phyloP scores from a whole-genome alignment of 768 basidiomycete genomes.

The Macrocybe gigantea region DNA sequence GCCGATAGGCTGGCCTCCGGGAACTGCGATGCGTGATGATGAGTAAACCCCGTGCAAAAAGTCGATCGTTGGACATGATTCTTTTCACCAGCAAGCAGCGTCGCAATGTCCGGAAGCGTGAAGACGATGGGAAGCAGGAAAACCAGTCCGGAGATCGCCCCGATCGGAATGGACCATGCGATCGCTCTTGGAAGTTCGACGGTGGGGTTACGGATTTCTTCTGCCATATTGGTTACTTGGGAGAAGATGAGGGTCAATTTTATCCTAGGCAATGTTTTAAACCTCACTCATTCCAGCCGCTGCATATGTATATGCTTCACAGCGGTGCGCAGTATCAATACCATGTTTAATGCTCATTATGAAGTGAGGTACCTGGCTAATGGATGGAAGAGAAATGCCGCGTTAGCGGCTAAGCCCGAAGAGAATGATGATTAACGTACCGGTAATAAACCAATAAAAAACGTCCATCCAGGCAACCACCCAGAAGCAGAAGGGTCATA shows the following conservation, averaged over 20 bases:
- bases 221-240: constrained; percentile 58
- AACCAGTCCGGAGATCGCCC: constrained; percentile 42
- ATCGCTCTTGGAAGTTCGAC: constrained; percentile 51
- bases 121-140: constrained; percentile 62
- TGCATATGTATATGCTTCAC: constrained; percentile 44
- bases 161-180: constrained; percentile 47
- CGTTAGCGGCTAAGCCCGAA: constrained; percentile 1
- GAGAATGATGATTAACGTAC: constrained; percentile 23
- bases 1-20: constrained; percentile 58
- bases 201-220: constrained; percentile 58
- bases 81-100: constrained; percentile 42
- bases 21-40: constrained; percentile 26
- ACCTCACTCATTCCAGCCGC: constrained; percentile 57
- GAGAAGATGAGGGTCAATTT: not conserved
- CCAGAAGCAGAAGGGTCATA: constrained; percentile 62
- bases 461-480: constrained; percentile 64
- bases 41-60: not conserved
- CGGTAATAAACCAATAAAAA: constrained; percentile 59
- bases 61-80: not conserved
- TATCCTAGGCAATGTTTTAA: not conserved
- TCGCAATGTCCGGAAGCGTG: constrained; percentile 52
- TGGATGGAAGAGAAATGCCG: not conserved
- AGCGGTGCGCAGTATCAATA: not conserved
- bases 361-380: constrained; percentile 22
- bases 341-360: no score